These are phyloP conservation scores for Epichloe hybrida DNA, from an alignment of 2,329 filamentous ascomycete genomes.

Conservation along the genomic window DNA sequence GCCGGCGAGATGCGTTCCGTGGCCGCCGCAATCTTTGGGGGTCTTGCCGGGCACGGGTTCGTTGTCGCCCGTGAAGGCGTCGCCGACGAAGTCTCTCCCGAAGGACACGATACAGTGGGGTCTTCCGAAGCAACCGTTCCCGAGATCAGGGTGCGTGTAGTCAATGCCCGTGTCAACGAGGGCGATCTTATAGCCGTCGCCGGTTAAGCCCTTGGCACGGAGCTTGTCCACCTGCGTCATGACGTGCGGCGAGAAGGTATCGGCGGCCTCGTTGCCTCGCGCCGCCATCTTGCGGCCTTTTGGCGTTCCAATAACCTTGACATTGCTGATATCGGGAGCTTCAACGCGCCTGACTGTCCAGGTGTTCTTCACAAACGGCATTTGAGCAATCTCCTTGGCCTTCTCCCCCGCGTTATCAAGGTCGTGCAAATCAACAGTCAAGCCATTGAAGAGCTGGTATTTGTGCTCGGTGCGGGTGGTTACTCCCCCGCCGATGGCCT, in stretches of 20 bases:
- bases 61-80: conserved; percentile 16
- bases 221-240: conserved; percentile 45
- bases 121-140: conserved; percentile 29
- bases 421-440: conserved; percentile 38
- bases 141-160: conserved; percentile 48
- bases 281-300: conserved; percentile 8
- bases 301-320: conserved; percentile 26
- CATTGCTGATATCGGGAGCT: conserved; percentile 26
- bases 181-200: conserved; percentile 38
- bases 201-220: conserved; percentile 32
- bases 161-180: conserved; percentile 44
- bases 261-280: conserved; percentile 10
- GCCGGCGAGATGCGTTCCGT: conserved; percentile 31
- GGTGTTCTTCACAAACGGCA: conserved; percentile 32
- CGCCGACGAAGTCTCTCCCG: conserved; percentile 30
- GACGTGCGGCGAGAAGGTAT: conserved; percentile 32
- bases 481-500: conserved; percentile 13
- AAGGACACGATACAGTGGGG: conserved; percentile 27
- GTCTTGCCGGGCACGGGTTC: conserved; percentile 22
- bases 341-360: conserved; percentile 33
- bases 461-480: conserved; percentile 32
- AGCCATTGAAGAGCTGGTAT: conserved; percentile 39
- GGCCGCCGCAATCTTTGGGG: conserved; percentile 26
- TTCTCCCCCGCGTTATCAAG: conserved; percentile 28
- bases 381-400: conserved; percentile 24